Base-by-base conservation (phyloP, 306 rosid genomes). In the Dryas drummondii region DNA sequence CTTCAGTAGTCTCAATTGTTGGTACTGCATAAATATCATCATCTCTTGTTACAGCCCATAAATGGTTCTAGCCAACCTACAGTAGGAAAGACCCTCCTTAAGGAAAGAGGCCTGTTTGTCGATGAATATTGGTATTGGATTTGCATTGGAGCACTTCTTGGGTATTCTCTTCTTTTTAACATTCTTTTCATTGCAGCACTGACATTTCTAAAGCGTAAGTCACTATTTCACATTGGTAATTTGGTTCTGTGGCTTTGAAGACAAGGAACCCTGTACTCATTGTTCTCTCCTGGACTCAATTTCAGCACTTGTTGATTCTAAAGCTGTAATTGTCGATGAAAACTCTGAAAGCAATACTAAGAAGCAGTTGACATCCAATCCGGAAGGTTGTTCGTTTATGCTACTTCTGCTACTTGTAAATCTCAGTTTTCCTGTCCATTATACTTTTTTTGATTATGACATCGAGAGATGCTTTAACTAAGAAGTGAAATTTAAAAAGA, bases 81-180 rank as follows among this genome's bases (percentile, higher is more conserved):
- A 14, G 88, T 89, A 57, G 97, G 97, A 66, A 87, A 78, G 83
- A 82, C 84, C 78, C 89, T 91, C 74, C 92, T 91, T 22, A 83
- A 15, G 84, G 75, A 82, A 70, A 91, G 94, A 83, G 92, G 87
- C 68, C 82, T 89, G 80, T 88, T 72, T 51, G 71, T 82, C 8
- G 89, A 87, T 26, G 88, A 89, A 22, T 76, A 87, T 66, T 87
- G 93, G 96, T 94, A 82, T 67, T 90, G 97, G 98, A 81, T 94
- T 68, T 84, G 82, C 79, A 22, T 94, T 41, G 98, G 83, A 59
- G 97, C 96, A 70, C 85, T 91, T 56, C 48, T 82, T 61, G 98
- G 86, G 9, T 94, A 84, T 86, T 87, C 91, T 54, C 53, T 91
- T 57, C 70, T 90, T 65, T 91, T 88, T 78, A 94, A 88, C 84